Percentiles rank a stretch among this genome's conserved stretches.
phyloP scores from a whole-genome alignment of 2,329 filamentous ascomycete species.

The Fusarium coicis region DNA sequence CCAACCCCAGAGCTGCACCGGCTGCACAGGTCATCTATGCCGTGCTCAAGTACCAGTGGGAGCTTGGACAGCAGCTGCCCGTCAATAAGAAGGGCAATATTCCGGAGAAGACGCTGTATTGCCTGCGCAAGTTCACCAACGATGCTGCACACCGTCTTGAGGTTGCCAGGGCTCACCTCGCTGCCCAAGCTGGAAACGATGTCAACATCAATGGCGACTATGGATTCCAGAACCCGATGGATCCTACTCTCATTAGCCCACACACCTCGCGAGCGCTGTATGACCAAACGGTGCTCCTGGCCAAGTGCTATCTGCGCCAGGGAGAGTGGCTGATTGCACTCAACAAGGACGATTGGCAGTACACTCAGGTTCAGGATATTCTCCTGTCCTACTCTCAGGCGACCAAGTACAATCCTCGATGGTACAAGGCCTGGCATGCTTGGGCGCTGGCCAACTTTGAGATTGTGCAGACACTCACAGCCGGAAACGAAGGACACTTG shows the following conservation, averaged over 20 bases:
- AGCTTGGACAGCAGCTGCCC: constrained; percentile 73
- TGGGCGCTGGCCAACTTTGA: constrained; percentile 99
- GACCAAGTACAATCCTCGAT: constrained; percentile 91
- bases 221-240: constrained; percentile 60
- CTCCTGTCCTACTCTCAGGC: constrained; percentile 91
- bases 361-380: constrained; percentile 87
- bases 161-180: constrained; percentile 62
- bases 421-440: constrained; percentile 99
- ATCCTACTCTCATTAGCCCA: constrained; percentile 58
- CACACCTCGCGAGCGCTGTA: constrained; percentile 64
- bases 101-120: constrained; percentile 67
- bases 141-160: constrained; percentile 68
- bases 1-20: constrained; percentile 58
- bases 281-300: constrained; percentile 78
- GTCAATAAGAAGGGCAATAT: constrained; percentile 55
- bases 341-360: constrained; percentile 89
- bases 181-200: constrained; percentile 59
- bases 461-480: constrained; percentile 85
- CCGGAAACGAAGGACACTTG: constrained; percentile 67
- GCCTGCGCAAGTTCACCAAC: constrained; percentile 69
- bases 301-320: constrained; percentile 95
- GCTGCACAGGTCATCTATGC: constrained; percentile 91
- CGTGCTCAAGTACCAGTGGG: constrained; percentile 98
- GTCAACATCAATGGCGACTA: constrained; percentile 59
- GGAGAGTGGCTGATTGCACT: constrained; percentile 94